Evolutionary conservation across 305 asterid genomes (phyloP), one percentile per base, ranked within the genome.

Genomic region (Fraxinus velutina): DNA sequence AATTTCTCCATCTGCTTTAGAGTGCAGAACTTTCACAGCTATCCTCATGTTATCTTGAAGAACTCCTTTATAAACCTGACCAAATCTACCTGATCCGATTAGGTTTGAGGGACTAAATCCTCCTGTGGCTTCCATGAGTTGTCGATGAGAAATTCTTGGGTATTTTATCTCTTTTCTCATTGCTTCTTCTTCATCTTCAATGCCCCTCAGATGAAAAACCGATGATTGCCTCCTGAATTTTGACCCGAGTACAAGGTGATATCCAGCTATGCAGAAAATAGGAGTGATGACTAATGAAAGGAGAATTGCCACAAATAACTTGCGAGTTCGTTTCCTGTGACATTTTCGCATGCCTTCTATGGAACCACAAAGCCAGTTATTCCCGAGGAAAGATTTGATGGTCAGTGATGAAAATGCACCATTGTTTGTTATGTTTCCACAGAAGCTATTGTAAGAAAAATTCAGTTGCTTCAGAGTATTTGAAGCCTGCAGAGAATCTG

Each of bases 111-210:
- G 52, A 24, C 86, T 84, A 76, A 94, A 93, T 13, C 97, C 97
- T 27, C 88, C 91, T 0, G 97, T 94, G 1, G 97, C 98, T 79
- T 94, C 95, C 6, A 86, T 37, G 13, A 94, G 95, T 80, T 92
- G 92, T 39, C 71, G 74, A 39, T 88, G 89, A 1, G 97, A 90
- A 17, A 94, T 90, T 74, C 90, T 83, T 2, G 92, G 97, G 77
- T 91, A 90, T 62, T 90, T 89, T 22, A 75, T 78, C 77, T 91
- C 95, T 72, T 87, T 87, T n/a, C 37, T 82, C 0, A 8, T 21
- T 13, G 50, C 84, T n/a, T 60, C 87, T 76, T 85, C 90, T 34
- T 84, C 92, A 29, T 90, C 85, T 71, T 55, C 80, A 12, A 77
- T 37, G 12, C 80, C 83, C 73, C 86, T 89, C 3, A 77, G 62